phyloP scores from a whole-genome alignment of 306 rosid genomes.

The Ormosia emarginata region DNA sequence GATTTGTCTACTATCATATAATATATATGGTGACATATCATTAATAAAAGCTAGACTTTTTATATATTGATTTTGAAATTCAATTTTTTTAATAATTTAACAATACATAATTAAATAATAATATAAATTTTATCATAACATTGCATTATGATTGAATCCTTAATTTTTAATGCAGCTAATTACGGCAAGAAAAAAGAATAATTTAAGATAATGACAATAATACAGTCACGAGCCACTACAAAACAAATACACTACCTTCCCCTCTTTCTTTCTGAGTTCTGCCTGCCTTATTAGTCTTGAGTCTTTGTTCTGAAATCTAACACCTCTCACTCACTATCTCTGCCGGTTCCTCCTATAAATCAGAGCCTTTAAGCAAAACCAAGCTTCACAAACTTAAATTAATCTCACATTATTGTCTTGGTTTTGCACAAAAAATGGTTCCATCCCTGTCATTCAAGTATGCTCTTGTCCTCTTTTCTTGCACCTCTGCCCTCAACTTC shows the following conservation, averaged over 20 bases:
- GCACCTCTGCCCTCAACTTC: slow-evolving; percentile 17
- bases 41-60: not conserved
- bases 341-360: slow-evolving; percentile 11
- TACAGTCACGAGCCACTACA: slow-evolving; percentile 49
- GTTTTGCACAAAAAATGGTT: slow-evolving; percentile 33
- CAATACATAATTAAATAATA: no score
- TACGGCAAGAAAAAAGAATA: not conserved
- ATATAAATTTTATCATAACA: no score
- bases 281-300: not conserved
- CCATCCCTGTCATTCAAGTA: slow-evolving; percentile 26
- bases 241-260: slow-evolving; percentile 30
- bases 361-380: slow-evolving; percentile 26
- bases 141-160: no score
- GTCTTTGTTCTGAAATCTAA: not conserved
- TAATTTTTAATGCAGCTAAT: not conserved
- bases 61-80: not conserved
- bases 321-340: not conserved
- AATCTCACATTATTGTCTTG: not conserved
- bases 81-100: no score
- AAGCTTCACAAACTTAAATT: slow-evolving; percentile 7
- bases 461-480: slow-evolving; percentile 12
- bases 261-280: not conserved
- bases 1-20: not conserved
- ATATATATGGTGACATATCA: not conserved
- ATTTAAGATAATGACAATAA: slow-evolving; percentile 17